Conservation (phyloP, 75 land plant genomes). For the Sequoiadendron giganteum region DNA sequence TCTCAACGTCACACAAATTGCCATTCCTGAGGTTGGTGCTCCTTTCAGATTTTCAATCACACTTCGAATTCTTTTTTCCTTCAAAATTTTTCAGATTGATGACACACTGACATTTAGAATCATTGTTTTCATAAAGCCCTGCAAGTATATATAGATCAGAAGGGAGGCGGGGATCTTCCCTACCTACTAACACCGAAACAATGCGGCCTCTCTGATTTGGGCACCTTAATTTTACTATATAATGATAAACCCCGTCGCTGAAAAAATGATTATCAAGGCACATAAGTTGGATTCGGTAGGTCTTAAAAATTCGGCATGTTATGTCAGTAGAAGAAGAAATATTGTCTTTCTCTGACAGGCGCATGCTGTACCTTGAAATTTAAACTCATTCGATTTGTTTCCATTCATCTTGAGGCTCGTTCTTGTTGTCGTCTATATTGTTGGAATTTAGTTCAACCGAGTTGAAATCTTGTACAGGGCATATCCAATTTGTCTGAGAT, state of each 20-base stretch:
- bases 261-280: too few relatives aligned
- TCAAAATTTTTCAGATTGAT: neutral
- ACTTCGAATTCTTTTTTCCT: neutral
- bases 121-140: neutral
- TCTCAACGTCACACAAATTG: neutral
- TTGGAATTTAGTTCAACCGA: neutral
- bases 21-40: neutral
- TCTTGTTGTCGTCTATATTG: too few relatives aligned
- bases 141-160: neutral
- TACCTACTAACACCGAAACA: too few relatives aligned
- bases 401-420: neutral
- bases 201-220: too few relatives aligned
- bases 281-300: too few relatives aligned
- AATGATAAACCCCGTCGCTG: too few relatives aligned
- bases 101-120: neutral
- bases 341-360: neutral
- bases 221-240: too few relatives aligned
- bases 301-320: too few relatives aligned
- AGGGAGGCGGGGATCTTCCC: too few relatives aligned
- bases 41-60: neutral
- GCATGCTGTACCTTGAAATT: neutral
- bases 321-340: neutral
- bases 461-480: neutral
- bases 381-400: neutral
- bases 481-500: neutral